Base-by-base conservation (phyloP, 495 filamentous ascomycete species). In the Tuber borchii region DNA sequence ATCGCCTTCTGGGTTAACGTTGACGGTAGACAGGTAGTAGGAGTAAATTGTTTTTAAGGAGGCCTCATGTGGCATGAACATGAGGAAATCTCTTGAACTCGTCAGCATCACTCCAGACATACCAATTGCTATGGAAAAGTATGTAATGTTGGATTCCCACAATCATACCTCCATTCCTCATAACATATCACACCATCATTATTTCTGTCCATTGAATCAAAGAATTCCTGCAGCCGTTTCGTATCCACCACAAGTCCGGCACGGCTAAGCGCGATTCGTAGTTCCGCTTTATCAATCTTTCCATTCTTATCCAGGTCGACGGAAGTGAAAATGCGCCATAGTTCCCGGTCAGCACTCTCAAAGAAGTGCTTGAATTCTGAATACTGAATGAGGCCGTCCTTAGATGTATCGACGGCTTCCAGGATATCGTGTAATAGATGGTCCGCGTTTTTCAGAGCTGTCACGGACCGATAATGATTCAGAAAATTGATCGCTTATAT, bases 391-490 rank as follows among this genome's bases (percentile, higher is more conserved):
- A 89, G 89, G 61, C 94, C 93, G 83, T 99, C 94, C 34, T 90
- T 89, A 83, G 91, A 92, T 72, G 90, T 92, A 82, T 99, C 96
- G 56, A 97, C 92, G 39, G 90, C 87, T 74, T 88, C 87, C 73
- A 97, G 86, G 70, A 99, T 91, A 77, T 90, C 90, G 78, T 87
- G 87, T 73, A 99, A 87, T 86, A 98, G 89, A n/a, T 88, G 85
- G 84, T 95, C 93, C 80, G 95, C 95, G 86, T 97, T 93, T 87
- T 97, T 96, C 78, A 99, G 87, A 75, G 95, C 94, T 97, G 83
- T 45, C 72, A 40, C 56, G 31, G 26, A 26, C 4, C 26, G 56
- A 34, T 4, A 65, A 65, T 65, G 26, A 65, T 34, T 65, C 56
- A 65, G 56, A 65, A 65, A 31, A 45, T 45, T 37, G 39, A 45